A percentile compares a stretch with the other conserved stretches of the same genome.
phyloP scores from a whole-genome alignment of 148 eudicot species.

The Chenopodium quinoa region DNA sequence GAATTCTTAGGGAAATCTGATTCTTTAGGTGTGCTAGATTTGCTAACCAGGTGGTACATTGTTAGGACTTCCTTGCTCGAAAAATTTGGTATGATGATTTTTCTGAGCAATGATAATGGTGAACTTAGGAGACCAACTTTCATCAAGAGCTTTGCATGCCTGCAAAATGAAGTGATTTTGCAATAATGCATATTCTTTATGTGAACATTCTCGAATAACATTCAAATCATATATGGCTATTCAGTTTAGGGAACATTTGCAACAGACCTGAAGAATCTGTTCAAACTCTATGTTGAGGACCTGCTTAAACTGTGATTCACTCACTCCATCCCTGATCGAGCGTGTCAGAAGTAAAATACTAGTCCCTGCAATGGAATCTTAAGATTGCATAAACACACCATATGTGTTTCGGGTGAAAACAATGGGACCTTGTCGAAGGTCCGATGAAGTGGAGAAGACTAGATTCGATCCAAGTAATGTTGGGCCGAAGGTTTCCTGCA shows the following conservation, averaged over 20 bases:
- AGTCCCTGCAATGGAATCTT: neutral
- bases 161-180: neutral
- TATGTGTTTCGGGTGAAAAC: no score
- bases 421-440: no score
- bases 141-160: conserved; percentile 20
- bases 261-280: conserved; percentile 34
- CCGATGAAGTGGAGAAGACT: no score
- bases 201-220: neutral
- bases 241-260: neutral
- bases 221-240: neutral
- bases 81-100: conserved; percentile 23
- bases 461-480: no score
- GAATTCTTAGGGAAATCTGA: neutral
- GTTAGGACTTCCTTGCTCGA: conserved; percentile 12
- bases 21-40: neutral
- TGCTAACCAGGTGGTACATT: conserved; percentile 24
- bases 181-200: neutral
- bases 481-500: no score
- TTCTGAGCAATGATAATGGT: conserved; percentile 18
- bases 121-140: conserved; percentile 21
- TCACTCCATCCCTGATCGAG: conserved; percentile 37
- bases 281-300: conserved; percentile 35
- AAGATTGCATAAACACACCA: neutral
- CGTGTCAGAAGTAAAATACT: neutral
- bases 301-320: conserved; percentile 42